Conservation (phyloP, 129 eudicot species). For the Escallonia herrerae region DNA sequence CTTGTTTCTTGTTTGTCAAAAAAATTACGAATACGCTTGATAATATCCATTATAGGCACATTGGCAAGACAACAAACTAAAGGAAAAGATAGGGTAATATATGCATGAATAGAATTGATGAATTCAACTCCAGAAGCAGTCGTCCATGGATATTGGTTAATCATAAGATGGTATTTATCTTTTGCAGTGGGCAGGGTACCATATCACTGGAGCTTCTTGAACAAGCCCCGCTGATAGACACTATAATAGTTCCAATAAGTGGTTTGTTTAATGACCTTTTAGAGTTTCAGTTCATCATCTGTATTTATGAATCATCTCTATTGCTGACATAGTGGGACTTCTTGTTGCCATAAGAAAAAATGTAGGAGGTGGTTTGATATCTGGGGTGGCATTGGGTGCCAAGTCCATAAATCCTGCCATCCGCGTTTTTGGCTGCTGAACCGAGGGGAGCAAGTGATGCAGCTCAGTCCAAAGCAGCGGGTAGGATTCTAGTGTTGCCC, state of each 20-base stretch:
- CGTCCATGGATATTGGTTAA: no score
- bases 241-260: slow-evolving; percentile 86
- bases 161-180: no score
- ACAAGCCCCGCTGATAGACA: slow-evolving; percentile 74
- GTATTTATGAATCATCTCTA: neutral
- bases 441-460: slow-evolving; percentile 97
- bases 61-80: no score
- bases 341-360: neutral
- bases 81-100: no score
- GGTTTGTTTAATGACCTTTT: slow-evolving; percentile 35
- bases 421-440: slow-evolving; percentile 83
- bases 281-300: neutral
- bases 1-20: no score
- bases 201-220: slow-evolving; percentile 82
- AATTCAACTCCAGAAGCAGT: no score
- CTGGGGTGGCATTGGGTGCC: slow-evolving; percentile 90
- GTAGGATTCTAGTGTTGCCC: slow-evolving; percentile 60
- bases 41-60: no score
- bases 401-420: slow-evolving; percentile 80
- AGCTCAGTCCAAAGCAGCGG: slow-evolving; percentile 76
- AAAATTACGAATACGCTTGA: no score
- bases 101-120: no score
- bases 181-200: slow-evolving; percentile 87
- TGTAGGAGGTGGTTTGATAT: slow-evolving; percentile 91
- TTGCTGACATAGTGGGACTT: slow-evolving; percentile 13